Base-by-base conservation (phyloP, 352 stramenopile species). In the Phytophthora rubi region DNA sequence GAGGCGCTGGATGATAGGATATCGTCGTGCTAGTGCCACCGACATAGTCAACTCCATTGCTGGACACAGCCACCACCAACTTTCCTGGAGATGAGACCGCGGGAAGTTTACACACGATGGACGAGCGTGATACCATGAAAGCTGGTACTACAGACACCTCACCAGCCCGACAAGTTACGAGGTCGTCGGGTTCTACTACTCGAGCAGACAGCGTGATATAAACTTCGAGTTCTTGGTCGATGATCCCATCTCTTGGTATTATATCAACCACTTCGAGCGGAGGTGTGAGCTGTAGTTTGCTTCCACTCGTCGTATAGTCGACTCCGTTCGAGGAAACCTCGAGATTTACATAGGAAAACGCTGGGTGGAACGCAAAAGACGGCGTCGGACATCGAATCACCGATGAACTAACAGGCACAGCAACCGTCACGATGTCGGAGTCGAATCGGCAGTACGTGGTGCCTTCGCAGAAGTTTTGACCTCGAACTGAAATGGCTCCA, bases 31-130 rank as follows among this genome's bases (percentile, higher is more conserved):
- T 56, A 6, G 16, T n/a, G 13, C 47, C 69, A 51, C 62, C 62
- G 3, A 75, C 32, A 42, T 75, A 89, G 30, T 86, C 70, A 28
- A 86, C 18, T 3, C 70, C 76, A 51, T 86, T 86, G 21, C 76
- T 80, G 2, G 77, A 84, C 10, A 84, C 48, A 7, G 56, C 56
- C 0, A 89, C 47, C 0, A 7, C 62, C 16, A 79, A 42, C 48
- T 39, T 68, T 15, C 60, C 59, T 18, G 62, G 59, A 9, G 26
- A 57, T 12, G 57, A 61, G 1, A 73, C 35, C 2, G 37, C 39
- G 12, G 73, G 76, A 32, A 86, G 32, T 28, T 35, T 59, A 35
- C 82, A 89, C 18, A 70, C 52, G 23, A 89, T 54, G 7, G 49
- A 37, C 10, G 63, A 76, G 6, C 56, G 71, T 5, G 79, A 83